These are phyloP conservation scores for Nosema granulosis DNA, from an alignment of 371 early-diverging fungal species.

Conservation along the genomic window DNA sequence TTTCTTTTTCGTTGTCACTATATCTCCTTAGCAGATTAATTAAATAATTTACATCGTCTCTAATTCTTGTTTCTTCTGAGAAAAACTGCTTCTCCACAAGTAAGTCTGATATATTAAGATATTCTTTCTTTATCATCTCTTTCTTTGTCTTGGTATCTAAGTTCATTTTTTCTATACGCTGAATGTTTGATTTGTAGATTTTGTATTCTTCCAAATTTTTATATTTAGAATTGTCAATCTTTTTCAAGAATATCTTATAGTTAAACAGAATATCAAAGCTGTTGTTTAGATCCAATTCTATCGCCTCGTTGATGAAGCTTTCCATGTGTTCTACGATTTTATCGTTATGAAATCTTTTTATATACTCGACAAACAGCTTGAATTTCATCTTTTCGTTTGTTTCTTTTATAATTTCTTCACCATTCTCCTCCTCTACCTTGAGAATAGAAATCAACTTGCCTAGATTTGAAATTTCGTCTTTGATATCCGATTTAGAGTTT, in stretches of 20 bases:
- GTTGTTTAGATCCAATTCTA: neutral
- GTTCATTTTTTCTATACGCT: neutral
- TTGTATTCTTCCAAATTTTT: conserved; percentile 20
- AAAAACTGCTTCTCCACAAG: conserved; percentile 1
- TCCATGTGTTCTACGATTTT: conserved; percentile 35
- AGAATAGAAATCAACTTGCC: conserved; percentile 46
- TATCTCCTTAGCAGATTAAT: neutral
- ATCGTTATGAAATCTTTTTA: conserved; percentile 10
- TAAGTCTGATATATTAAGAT: conserved; percentile 4
- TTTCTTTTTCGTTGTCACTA: neutral
- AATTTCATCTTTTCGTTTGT: conserved; percentile 16
- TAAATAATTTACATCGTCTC: neutral
- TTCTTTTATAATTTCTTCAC: conserved; percentile 25
- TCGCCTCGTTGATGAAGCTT: neutral
- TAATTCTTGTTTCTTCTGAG: neutral
- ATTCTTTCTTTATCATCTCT: conserved; percentile 17
- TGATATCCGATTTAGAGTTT: conserved; percentile 34
- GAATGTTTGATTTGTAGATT: conserved; percentile 31
- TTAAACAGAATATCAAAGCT: neutral
- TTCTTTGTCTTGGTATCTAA: neutral
- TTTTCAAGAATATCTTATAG: conserved; percentile 21
- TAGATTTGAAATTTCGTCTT: conserved; percentile 49
- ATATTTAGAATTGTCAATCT: conserved; percentile 20
- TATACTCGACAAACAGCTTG: conserved; percentile 31
- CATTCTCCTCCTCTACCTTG: conserved; percentile 8